A percentile compares a stretch with the other conserved stretches of the same genome.
Conservation (phyloP, 306 rosid genomes). For the Cucumis cinereus region DNA sequence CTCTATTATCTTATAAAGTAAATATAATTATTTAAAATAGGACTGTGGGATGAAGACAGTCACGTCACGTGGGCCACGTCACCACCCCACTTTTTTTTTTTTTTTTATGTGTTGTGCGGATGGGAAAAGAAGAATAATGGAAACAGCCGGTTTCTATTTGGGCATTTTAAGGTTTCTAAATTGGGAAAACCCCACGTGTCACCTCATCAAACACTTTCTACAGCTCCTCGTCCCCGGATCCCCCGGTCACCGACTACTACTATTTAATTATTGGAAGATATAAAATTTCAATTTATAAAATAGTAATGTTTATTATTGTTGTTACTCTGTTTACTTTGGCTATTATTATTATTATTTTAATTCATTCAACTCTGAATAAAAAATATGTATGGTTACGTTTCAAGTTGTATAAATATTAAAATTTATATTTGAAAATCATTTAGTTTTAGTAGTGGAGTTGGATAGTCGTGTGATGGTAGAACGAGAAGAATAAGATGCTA, state of each 20-base stretch:
- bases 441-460: too few relatives aligned
- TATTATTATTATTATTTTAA: too few relatives aligned
- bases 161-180: constrained; percentile 7
- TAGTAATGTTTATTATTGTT: too few relatives aligned
- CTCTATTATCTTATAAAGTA: neutral
- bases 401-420: too few relatives aligned
- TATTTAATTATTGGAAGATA: neutral
- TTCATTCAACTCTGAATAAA: too few relatives aligned
- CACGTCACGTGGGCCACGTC: constrained; percentile 11
- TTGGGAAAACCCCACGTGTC: constrained; percentile 2
- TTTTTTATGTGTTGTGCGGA: neutral
- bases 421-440: too few relatives aligned
- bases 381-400: too few relatives aligned
- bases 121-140: neutral
- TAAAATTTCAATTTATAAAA: too few relatives aligned
- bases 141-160: constrained; percentile 2
- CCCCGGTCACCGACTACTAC: neutral
- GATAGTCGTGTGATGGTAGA: too few relatives aligned
- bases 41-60: neutral
- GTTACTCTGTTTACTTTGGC: too few relatives aligned
- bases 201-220: neutral
- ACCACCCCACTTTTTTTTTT: neutral
- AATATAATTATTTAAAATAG: neutral
- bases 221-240: neutral
- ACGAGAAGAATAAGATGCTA: too few relatives aligned